phyloP scores from a whole-genome alignment of 73 alveolate species.

The Symbiodinium natans region DNA sequence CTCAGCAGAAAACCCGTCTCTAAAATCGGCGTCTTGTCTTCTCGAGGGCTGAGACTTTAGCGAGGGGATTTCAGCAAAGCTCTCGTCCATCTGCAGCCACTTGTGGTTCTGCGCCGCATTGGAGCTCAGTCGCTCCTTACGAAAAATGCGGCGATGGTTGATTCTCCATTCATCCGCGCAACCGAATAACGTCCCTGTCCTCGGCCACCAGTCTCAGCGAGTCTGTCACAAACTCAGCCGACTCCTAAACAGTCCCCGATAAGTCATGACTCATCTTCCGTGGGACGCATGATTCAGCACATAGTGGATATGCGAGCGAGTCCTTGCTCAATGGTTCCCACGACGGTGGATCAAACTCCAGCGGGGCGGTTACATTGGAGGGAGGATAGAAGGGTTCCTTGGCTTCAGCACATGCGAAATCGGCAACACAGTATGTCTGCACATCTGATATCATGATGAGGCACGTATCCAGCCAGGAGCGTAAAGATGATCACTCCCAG shows the following conservation, averaged over 20 bases:
- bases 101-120: background rate
- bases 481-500: conserved; percentile 73
- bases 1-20: background rate
- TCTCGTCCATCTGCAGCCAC: background rate
- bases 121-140: background rate
- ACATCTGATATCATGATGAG: background rate
- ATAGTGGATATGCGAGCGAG: background rate
- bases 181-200: too few species aligned
- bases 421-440: background rate
- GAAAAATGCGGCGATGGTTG: background rate
- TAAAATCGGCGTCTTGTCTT: background rate
- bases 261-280: background rate
- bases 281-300: too few species aligned
- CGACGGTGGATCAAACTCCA: conserved; percentile 60
- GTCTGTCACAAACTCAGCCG: background rate
- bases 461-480: conserved; percentile 53
- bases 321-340: conserved; percentile 86
- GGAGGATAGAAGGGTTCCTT: conserved; percentile 87
- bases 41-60: background rate
- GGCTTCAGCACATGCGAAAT: background rate
- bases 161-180: too few species aligned
- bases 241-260: background rate
- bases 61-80: background rate
- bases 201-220: background rate
- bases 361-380: conserved; percentile 53